Evolutionary conservation across 495 filamentous ascomycete genomes (phyloP).

Genomic region (Talaromyces proteolyticus): DNA sequence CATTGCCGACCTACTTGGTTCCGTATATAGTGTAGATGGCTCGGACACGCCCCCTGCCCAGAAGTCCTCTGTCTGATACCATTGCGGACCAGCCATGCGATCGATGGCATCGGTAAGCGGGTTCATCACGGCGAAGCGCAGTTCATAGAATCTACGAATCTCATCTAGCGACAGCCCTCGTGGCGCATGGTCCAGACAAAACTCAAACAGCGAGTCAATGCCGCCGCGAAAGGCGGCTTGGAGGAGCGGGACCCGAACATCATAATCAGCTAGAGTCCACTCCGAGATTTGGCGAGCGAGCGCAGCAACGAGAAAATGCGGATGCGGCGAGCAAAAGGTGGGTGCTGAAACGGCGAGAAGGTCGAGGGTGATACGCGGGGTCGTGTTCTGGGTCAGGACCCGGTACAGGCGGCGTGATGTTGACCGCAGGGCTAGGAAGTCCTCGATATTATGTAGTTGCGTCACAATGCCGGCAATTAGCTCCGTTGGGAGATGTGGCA

Average conservation of each 20-base stretch:
- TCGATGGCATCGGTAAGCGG: constrained; percentile 27
- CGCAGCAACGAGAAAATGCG: constrained; percentile 28
- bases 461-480: not conserved
- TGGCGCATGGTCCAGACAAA: constrained; percentile 18
- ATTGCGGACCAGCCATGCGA: constrained; percentile 22
- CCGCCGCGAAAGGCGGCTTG: constrained; percentile 14
- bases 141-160: constrained; percentile 23
- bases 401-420: not conserved
- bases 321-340: constrained; percentile 31
- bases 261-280: constrained; percentile 21
- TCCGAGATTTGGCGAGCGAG: constrained; percentile 19
- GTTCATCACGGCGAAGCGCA: constrained; percentile 26
- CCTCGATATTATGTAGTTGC: not conserved
- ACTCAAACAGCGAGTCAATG: constrained; percentile 22
- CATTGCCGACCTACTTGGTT: constrained; percentile 19
- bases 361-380: constrained; percentile 16
- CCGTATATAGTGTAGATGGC: constrained; percentile 20
- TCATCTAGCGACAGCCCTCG: constrained; percentile 22
- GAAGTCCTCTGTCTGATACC: constrained; percentile 21
- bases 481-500: not conserved
- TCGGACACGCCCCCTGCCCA: constrained; percentile 28
- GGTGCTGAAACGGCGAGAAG: constrained; percentile 21
- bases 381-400: not conserved
- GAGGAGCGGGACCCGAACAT: constrained; percentile 15
- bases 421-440: not conserved